A percentile compares a stretch with the other conserved stretches of the same genome.
phyloP scores from a whole-genome alignment of 352 stramenopile genomes.

The Poterioochromonas sp. region DNA sequence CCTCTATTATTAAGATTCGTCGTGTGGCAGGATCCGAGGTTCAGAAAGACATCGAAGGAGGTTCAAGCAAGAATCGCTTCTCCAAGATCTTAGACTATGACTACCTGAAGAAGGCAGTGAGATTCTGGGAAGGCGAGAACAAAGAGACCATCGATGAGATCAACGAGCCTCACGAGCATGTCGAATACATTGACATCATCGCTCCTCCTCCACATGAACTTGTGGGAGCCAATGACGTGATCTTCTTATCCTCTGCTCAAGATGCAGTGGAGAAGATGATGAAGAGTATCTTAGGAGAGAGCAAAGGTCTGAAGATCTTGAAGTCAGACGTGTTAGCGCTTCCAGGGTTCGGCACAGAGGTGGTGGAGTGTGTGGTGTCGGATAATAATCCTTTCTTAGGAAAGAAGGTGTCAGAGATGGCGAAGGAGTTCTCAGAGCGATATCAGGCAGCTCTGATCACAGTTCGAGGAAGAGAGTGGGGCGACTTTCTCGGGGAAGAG shows the following conservation, averaged over 20 bases:
- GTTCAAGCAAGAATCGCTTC: background rate
- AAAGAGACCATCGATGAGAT: background rate
- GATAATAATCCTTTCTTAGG: constrained; percentile 45
- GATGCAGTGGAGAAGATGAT: constrained; percentile 10
- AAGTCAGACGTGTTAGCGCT: constrained; percentile 43
- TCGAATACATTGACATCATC: constrained; percentile 46
- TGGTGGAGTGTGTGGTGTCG: constrained; percentile 40
- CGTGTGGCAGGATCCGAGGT: background rate
- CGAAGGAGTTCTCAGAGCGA: constrained; percentile 35
- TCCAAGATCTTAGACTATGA: background rate
- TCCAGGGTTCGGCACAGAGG: constrained; percentile 37
- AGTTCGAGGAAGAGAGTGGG: background rate
- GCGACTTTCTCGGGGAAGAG: background rate
- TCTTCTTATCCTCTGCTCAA: constrained; percentile 41
- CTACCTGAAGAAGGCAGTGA: background rate
- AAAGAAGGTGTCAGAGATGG: constrained; percentile 29
- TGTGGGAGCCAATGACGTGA: constrained; percentile 41
- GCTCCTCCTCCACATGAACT: constrained; percentile 34
- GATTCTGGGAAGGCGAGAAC: background rate
- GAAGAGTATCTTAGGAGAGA: background rate
- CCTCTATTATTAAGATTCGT: constrained; percentile 6
- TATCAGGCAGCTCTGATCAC: constrained; percentile 6
- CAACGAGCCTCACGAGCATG: background rate
- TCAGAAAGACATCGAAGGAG: background rate
- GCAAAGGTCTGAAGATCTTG: constrained; percentile 43